Conservation (phyloP, 345 rosid species). For the Passiflora organensis region DNA sequence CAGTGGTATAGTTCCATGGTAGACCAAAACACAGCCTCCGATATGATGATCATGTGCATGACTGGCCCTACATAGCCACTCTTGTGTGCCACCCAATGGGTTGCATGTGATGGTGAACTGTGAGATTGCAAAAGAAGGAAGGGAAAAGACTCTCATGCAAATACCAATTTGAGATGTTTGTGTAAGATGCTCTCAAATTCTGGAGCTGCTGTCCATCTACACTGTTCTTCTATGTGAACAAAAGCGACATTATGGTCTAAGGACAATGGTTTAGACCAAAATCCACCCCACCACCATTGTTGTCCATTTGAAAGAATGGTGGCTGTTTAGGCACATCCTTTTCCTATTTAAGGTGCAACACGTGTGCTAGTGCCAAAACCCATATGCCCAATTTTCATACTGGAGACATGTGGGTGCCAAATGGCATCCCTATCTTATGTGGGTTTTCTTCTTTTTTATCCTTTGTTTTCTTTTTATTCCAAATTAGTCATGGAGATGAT, state of each 20-base stretch:
- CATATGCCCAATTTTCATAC: conserved; percentile 9
- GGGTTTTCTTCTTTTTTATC: not conserved
- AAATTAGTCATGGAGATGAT: not conserved
- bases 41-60: no score
- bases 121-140: no score
- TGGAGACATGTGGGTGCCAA: conserved; percentile 10
- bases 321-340: not conserved
- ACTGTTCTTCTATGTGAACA: no score
- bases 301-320: not conserved
- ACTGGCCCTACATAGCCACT: no score
- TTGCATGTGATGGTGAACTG: no score
- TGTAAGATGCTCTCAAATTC: no score
- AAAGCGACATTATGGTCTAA: not conserved
- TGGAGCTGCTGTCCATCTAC: no score
- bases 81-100: no score
- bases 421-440: conserved; percentile 16
- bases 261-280: not conserved
- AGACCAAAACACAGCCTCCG: no score
- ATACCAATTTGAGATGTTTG: no score
- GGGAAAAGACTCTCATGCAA: no score
- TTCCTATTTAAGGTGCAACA: conserved; percentile 22
- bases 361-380: conserved; percentile 24
- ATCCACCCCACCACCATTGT: not conserved
- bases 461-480: not conserved
- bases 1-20: no score